Conservation (phyloP, 805 yeast species). For the Brettanomyces nanus region DNA sequence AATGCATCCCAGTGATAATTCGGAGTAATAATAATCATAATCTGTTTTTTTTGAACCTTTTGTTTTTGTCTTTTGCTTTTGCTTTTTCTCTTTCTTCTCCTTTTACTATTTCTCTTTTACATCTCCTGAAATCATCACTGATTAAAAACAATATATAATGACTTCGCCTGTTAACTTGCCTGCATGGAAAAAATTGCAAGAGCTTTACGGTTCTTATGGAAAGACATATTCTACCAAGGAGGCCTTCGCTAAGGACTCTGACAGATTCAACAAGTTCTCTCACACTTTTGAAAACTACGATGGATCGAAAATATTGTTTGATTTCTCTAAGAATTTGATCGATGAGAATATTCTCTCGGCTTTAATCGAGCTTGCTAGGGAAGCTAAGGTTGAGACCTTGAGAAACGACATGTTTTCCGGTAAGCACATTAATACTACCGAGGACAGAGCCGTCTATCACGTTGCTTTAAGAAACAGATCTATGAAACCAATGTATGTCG, state of each 20-base stretch:
- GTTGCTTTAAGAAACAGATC: slow-evolving; percentile 94
- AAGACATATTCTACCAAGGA: slow-evolving; percentile 64
- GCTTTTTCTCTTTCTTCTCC: too few species aligned
- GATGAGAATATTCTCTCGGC: slow-evolving; percentile 70
- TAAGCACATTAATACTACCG: slow-evolving; percentile 90
- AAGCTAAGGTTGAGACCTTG: slow-evolving; percentile 78
- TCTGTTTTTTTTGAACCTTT: too few species aligned
- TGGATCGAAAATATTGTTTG: slow-evolving; percentile 83
- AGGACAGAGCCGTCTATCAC: slow-evolving; percentile 95
- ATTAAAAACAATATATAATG: too few species aligned
- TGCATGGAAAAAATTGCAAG: slow-evolving; percentile 76
- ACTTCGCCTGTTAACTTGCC: slow-evolving; percentile 49
- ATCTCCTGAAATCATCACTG: too few species aligned
- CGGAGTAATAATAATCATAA: too few species aligned
- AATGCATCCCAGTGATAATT: too few species aligned
- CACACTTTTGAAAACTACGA: slow-evolving; percentile 77
- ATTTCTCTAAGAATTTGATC: slow-evolving; percentile 89
- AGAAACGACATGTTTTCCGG: slow-evolving; percentile 92
- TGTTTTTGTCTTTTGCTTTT: too few species aligned
- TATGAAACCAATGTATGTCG: slow-evolving; percentile 75
- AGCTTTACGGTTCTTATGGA: slow-evolving; percentile 61
- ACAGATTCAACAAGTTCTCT: slow-evolving; percentile 70
- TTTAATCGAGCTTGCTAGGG: slow-evolving; percentile 75
- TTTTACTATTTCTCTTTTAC: too few species aligned
- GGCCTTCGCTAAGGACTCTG: slow-evolving; percentile 67